phyloP scores from a whole-genome alignment of 805 yeast species.

The Ogataea pignaliae region DNA sequence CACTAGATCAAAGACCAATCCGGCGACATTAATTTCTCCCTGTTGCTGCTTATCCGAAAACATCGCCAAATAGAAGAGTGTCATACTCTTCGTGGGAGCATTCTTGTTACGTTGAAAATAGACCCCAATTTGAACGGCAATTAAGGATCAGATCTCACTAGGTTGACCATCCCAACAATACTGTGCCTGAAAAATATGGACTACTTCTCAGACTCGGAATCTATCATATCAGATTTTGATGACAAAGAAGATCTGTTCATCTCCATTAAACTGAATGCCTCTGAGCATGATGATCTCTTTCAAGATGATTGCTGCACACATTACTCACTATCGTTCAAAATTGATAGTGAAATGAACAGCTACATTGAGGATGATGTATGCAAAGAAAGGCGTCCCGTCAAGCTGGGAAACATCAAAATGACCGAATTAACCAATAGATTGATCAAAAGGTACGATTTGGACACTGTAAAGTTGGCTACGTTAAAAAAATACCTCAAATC shows the following conservation, averaged over 20 bases:
- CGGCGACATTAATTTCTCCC: no score
- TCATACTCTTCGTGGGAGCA: no score
- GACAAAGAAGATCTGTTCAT: slow-evolving; percentile 11
- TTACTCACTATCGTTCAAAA: not conserved
- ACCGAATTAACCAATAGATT: slow-evolving; percentile 1
- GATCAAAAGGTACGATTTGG: slow-evolving; percentile 1
- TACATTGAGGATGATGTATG: no score
- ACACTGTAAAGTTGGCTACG: slow-evolving; percentile 2
- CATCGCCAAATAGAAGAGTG: no score
- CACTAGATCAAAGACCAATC: no score
- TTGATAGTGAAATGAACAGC: not conserved
- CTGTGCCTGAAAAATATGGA: no score
- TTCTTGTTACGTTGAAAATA: no score
- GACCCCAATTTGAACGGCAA: no score
- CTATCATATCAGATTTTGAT: slow-evolving; percentile 17
- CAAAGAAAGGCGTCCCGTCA: not conserved
- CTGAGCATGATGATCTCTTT: not conserved
- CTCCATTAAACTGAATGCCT: slow-evolving; percentile 1
- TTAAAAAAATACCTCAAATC: slow-evolving; percentile 4
- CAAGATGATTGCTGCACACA: not conserved
- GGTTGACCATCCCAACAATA: no score
- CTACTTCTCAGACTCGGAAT: slow-evolving; percentile 8
- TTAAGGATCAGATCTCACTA: no score
- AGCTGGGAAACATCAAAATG: not conserved
- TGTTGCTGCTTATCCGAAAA: no score